Percentiles rank a stretch among this genome's conserved stretches.
phyloP scores from a whole-genome alignment of 75 land plant genomes.

The Sequoiadendron giganteum region DNA sequence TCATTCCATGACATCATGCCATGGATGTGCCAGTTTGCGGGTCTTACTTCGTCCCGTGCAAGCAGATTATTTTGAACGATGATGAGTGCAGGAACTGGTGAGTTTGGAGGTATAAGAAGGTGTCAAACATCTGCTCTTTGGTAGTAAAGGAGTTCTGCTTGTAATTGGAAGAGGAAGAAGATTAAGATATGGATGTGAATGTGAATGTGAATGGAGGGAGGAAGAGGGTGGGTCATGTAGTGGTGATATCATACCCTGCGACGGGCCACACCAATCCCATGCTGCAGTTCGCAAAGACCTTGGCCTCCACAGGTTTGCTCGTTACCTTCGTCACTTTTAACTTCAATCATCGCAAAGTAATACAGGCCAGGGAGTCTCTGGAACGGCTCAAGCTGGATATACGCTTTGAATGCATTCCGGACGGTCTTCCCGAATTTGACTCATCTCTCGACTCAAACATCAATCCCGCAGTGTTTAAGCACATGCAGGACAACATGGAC shows the following conservation, averaged over 20 bases:
- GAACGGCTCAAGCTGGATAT: neutral
- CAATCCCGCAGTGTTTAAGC: neutral
- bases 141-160: no score
- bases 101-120: no score
- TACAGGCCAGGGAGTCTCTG: neutral
- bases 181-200: neutral
- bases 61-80: no score
- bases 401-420: neutral
- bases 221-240: neutral
- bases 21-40: no score
- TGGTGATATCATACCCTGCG: conserved; percentile 6
- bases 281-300: conserved; percentile 3
- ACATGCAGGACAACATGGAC: neutral
- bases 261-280: neutral
- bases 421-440: neutral
- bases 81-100: no score
- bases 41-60: no score
- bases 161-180: no score
- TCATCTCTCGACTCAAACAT: neutral
- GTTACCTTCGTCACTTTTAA: conserved; percentile 5
- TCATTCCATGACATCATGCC: no score
- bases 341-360: neutral
- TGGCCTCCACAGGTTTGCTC: neutral
- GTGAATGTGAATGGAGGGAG: neutral
- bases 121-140: no score